Evolutionary conservation across 169 alveolate genomes (phyloP).

Genomic region (Cryptosporidium felis): DNA sequence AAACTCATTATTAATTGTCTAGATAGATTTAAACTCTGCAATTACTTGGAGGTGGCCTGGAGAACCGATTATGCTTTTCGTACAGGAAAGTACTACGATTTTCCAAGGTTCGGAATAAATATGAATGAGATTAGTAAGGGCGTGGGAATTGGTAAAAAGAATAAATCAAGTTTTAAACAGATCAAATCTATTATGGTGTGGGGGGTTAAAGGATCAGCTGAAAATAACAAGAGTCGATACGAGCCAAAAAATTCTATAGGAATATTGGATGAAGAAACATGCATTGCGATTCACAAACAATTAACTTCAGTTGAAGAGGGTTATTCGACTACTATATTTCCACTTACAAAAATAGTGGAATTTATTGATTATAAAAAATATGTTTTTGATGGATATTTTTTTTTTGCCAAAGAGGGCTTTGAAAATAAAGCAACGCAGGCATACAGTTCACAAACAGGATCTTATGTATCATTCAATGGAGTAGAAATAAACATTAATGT

Average conservation of each 20-base stretch:
- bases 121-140: not conserved
- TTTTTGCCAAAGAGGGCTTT: conserved; percentile 59
- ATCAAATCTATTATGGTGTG: conserved; percentile 11
- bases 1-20: conserved; percentile 32
- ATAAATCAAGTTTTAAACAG: not conserved
- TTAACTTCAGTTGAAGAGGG: conserved; percentile 8
- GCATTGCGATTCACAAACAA: not conserved
- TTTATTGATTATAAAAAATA: conserved; percentile 47
- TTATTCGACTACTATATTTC: conserved; percentile 18
- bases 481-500: conserved; percentile 48
- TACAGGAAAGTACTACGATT: conserved; percentile 52
- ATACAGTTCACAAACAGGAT: conserved; percentile 55
- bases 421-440: conserved; percentile 66
- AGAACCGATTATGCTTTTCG: conserved; percentile 37
- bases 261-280: conserved; percentile 27
- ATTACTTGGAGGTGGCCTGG: conserved; percentile 64
- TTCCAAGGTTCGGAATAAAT: conserved; percentile 54
- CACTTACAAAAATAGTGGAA: conserved; percentile 7
- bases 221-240: not conserved
- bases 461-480: conserved; percentile 58
- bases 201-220: not conserved
- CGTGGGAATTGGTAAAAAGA: not conserved
- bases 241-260: conserved; percentile 1
- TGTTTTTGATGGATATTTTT: conserved; percentile 25
- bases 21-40: conserved; percentile 14